Conservation (phyloP, 495 filamentous ascomycete genomes). For the Hamigera avellanea region DNA sequence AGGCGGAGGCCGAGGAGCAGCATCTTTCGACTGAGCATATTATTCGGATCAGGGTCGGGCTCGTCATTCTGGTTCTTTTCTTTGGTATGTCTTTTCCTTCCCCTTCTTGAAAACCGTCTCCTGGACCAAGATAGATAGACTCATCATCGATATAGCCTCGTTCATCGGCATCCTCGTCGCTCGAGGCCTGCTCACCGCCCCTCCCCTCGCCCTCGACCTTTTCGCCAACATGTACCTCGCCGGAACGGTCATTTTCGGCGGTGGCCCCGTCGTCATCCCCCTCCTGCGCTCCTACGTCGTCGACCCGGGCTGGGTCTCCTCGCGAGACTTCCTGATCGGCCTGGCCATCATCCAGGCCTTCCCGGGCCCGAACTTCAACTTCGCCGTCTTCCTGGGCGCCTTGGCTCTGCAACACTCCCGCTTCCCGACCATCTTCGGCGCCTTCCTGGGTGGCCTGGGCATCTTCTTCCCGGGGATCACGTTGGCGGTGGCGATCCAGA, state of each 20-base stretch:
- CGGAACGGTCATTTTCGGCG: slow-evolving; percentile 83
- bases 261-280: slow-evolving; percentile 77
- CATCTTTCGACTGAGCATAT: slow-evolving; percentile 5
- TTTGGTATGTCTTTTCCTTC: slow-evolving; percentile 23
- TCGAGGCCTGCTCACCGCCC: slow-evolving; percentile 32
- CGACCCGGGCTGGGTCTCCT: slow-evolving; percentile 64
- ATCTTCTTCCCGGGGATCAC: slow-evolving; percentile 66
- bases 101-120: not conserved
- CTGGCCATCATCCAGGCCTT: slow-evolving; percentile 76
- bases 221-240: slow-evolving; percentile 78
- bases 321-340: slow-evolving; percentile 72
- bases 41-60: slow-evolving; percentile 23
- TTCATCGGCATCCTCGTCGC: slow-evolving; percentile 54
- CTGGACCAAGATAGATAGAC: not conserved
- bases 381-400: slow-evolving; percentile 65
- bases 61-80: slow-evolving; percentile 39
- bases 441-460: slow-evolving; percentile 52
- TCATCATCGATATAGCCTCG: slow-evolving; percentile 18
- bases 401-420: slow-evolving; percentile 36
- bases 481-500: slow-evolving; percentile 54
- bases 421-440: slow-evolving; percentile 38
- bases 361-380: slow-evolving; percentile 83
- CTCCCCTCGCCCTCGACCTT: slow-evolving; percentile 44
- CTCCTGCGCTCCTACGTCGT: slow-evolving; percentile 72
- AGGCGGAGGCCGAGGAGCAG: too few species aligned